Evolutionary conservation across 1,284 basidiomycete species (phyloP).

Genomic region (Porogramme epimiltina): DNA sequence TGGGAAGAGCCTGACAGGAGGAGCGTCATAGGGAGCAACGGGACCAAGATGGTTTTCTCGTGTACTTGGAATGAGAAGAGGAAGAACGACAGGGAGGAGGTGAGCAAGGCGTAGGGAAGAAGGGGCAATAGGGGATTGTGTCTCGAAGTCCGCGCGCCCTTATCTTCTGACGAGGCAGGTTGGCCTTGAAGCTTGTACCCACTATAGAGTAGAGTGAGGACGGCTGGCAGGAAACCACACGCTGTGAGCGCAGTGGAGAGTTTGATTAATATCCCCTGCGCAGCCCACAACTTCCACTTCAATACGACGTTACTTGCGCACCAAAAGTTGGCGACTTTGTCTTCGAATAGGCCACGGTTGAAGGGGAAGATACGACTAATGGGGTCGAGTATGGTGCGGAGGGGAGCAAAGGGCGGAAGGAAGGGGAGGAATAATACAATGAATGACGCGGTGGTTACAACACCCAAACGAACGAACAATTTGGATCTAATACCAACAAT

Average conservation of each 20-base stretch:
- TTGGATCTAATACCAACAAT: constrained; percentile 36
- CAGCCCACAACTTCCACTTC: constrained; percentile 73
- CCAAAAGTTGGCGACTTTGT: constrained; percentile 97
- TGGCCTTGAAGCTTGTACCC: constrained; percentile 42
- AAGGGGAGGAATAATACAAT: constrained; percentile 76
- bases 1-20: constrained; percentile 62
- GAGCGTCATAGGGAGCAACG: constrained; percentile 82
- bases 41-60: constrained; percentile 91
- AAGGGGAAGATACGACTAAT: constrained; percentile 89
- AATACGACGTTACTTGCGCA: constrained; percentile 88
- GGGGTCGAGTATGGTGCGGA: constrained; percentile 57
- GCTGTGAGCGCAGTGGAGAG: constrained; percentile 60
- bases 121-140: constrained; percentile 56
- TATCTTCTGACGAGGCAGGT: constrained; percentile 1
- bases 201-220: constrained; percentile 52
- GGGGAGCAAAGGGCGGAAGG: constrained; percentile 59
- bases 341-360: constrained; percentile 88
- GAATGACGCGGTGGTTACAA: constrained; percentile 63
- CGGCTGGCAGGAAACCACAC: constrained; percentile 67
- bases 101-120: constrained; percentile 71
- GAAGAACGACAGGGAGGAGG: constrained; percentile 86
- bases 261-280: constrained; percentile 52
- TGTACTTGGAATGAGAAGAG: constrained; percentile 96
- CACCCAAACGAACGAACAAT: constrained; percentile 71
- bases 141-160: neutral